Evolutionary conservation across 2,329 filamentous ascomycete species (phyloP).

Genomic region (Monosporascus sp.): DNA sequence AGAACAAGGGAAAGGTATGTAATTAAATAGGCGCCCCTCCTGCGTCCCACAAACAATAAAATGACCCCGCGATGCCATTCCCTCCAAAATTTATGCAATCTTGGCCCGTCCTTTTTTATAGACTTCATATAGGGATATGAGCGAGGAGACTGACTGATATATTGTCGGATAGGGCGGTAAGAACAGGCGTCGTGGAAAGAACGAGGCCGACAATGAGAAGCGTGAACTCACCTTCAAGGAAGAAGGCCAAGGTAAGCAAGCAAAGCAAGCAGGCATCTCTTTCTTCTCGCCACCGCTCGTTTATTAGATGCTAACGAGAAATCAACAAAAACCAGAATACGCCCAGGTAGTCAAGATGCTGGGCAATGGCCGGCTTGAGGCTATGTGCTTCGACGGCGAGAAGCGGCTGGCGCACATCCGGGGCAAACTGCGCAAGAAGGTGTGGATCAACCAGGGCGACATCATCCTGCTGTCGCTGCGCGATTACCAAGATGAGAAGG

Average conservation of each 20-base stretch:
- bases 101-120: conserved; percentile 2
- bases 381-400: conserved; percentile 89
- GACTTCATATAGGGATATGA: not conserved
- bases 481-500: conserved; percentile 92
- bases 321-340: conserved; percentile 25
- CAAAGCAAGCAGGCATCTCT: not conserved
- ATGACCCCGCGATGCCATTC: not conserved
- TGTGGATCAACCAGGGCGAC: conserved; percentile 98
- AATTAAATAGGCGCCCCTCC: conserved; percentile 2
- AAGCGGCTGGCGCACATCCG: conserved; percentile 79
- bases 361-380: conserved; percentile 89
- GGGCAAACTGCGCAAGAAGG: conserved; percentile 98
- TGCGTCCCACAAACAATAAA: conserved; percentile 1
- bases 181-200: conserved; percentile 97
- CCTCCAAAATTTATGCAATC: conserved; percentile 12
- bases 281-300: not conserved
- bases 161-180: conserved; percentile 72
- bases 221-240: conserved; percentile 98
- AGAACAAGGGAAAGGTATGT: conserved; percentile 98
- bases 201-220: conserved; percentile 99
- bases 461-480: conserved; percentile 85
- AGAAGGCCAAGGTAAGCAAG: conserved; percentile 71
- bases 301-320: not conserved
- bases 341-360: conserved; percentile 94
- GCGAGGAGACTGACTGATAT: conserved; percentile 23